Base-by-base conservation (phyloP, 2,329 filamentous ascomycete species). In the Aureobasidium sp. region DNA sequence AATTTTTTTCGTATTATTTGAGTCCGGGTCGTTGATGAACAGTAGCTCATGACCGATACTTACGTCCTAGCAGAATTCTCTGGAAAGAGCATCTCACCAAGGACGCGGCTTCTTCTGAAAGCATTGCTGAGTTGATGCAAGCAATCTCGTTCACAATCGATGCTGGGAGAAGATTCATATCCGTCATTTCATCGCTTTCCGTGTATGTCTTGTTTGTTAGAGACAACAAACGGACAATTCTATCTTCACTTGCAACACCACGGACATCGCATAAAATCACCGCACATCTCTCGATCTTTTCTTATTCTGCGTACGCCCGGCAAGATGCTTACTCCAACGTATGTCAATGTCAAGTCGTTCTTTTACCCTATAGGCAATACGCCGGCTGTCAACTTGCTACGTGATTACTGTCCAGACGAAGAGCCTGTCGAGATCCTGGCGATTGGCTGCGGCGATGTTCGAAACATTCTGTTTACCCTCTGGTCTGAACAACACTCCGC, bases 371-470 rank as follows among this genome's bases (percentile, higher is more conserved):
- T 73, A 47, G 76, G 76, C 2, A 83, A 83, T 68, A 83, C 79
- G 0, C 79, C 82, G 3, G 81, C 84, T 5, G 72, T 78, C 8
- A 80, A 75, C 65, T 70, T 85, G 9, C 79, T 78, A 0, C 72
- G 76, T 53, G 71, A 74, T 37, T 65, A 84, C 2, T 80, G 82
- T 0, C 78, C 78, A 10, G n/a, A 12, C 12, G 81, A 79, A 4
- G 65, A 77, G n/a, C 73, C 81, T 67, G 81, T 76, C 1, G 71
- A 77, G 51, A 71, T 85, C 5, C 74, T 87, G 17, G 74, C 81
- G 1, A 74, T 87, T 3, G 82, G 81, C 2, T 84, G 81, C 62
- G 82, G 82, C 12, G 84, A 87, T 71, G 72, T 80, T 47, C 77
- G 82, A 13, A 81, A 82, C 64, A 76, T 87, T 32, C 71, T 87